Base-by-base conservation (phyloP, 2,329 filamentous ascomycete species). In the Immersiporthe knoxdaviesiana region DNA sequence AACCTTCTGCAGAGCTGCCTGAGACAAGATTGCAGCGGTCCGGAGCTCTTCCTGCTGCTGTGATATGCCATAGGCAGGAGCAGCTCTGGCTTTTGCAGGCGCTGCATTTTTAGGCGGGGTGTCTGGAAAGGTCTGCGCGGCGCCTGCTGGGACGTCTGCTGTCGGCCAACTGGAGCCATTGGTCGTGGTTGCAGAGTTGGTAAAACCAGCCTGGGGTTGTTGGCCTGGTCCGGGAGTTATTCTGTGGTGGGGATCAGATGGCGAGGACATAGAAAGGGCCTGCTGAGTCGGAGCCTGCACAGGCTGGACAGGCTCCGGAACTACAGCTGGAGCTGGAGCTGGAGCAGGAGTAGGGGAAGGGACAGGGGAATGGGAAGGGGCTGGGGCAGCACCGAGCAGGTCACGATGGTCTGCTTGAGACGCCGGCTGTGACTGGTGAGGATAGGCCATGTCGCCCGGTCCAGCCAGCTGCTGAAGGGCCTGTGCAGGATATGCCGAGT, bases 1-100 rank as follows among this genome's bases (percentile, higher is more conserved):
- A 63, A 72, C 70, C 5, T 70, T 70, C 50, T 75, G 76, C 3
- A 74, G 61, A 21, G 74, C 63, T 6, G 74, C 72, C 50, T 79
- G 76, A 1, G 76, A 70, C 10, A 76, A 63, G 12, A 71, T 72
- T 14, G 72, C 58, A 37, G 67, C 67, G 44, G 70, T 47, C 44
- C 65, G 64, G 14, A 69, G 64, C n/a, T 58, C 63, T 27, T 70
- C 68, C 18, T 69, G 67, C 18, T 69, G 67, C 37, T 71, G 65
- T n/a, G 44, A 32, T 27, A 39, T 18, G 6, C 71, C 69, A 44
- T 65, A 67, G 27, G 63, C 18, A 63, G 68, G 21, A 41, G 35
- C 50, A 18, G 65, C 16, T 24, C 44, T 41, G 12, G 58, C 65
- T 27, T 63, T 62, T 27, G n/a, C 54, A 52, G 27, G 50, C 30